These are phyloP conservation scores for Epichloe festucae DNA, from an alignment of 2,329 filamentous ascomycete species.

Conservation along the genomic window DNA sequence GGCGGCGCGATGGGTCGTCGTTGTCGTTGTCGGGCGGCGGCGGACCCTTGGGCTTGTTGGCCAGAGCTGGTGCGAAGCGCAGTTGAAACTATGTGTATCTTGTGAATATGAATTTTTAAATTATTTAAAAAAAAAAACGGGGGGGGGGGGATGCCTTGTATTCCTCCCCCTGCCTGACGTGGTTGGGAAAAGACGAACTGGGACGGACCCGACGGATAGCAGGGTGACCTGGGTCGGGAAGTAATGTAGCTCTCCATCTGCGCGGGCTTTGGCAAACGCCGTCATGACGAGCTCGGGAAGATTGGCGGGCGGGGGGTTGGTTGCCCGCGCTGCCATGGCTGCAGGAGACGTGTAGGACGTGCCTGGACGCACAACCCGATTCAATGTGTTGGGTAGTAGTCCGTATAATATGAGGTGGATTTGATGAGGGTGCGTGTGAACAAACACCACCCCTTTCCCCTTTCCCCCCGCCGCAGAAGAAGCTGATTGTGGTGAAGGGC, in stretches of 20 bases:
- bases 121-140: too few species aligned
- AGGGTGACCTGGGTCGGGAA: constrained; percentile 41
- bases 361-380: too few species aligned
- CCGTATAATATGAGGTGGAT: too few species aligned
- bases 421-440: too few species aligned
- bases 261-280: constrained; percentile 34
- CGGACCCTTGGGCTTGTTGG: constrained; percentile 47
- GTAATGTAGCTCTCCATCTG: constrained; percentile 36
- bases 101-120: neutral
- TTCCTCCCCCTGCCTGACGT: neutral
- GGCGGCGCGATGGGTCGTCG: constrained; percentile 16
- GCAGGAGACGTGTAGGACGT: neutral
- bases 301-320: constrained; percentile 22
- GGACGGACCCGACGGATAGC: constrained; percentile 28
- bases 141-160: neutral
- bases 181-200: constrained; percentile 21
- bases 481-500: too few species aligned
- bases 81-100: constrained; percentile 48
- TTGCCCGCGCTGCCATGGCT: constrained; percentile 1
- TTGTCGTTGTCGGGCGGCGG: too few species aligned
- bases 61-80: constrained; percentile 55
- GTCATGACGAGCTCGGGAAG: constrained; percentile 38
- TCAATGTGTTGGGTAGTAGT: too few species aligned
- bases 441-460: too few species aligned
- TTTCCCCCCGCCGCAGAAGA: too few species aligned